phyloP scores from a whole-genome alignment of 2,329 filamentous ascomycete species.

The Penicillium concentricum region DNA sequence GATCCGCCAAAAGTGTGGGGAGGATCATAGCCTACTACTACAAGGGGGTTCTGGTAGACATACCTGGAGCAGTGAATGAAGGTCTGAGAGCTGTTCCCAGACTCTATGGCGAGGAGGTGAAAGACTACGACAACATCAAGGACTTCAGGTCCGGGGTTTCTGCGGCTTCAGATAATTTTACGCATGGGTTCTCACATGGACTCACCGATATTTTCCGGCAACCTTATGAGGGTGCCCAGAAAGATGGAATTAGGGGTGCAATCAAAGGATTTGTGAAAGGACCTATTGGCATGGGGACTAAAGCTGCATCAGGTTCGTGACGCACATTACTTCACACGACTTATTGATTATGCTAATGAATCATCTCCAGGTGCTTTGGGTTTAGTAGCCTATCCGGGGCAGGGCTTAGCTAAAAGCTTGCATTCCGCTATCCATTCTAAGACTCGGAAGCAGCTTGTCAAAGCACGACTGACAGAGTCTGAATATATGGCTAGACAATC shows the following conservation, averaged over 20 bases:
- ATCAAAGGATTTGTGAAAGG: conserved; percentile 39
- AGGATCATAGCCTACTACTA: conserved; percentile 27
- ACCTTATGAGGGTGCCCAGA: conserved; percentile 30
- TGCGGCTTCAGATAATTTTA: conserved; percentile 35
- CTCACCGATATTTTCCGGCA: conserved; percentile 33
- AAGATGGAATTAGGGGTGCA: conserved; percentile 34
- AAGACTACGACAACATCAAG: conserved; percentile 32
- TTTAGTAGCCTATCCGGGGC: conserved; percentile 33
- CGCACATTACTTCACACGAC: background rate
- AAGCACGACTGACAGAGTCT: conserved; percentile 24
- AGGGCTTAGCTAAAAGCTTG: conserved; percentile 36
- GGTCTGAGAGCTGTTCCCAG: conserved; percentile 36
- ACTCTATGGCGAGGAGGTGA: conserved; percentile 39
- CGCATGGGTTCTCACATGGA: conserved; percentile 33
- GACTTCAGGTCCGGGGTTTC: conserved; percentile 35
- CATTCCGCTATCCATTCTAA: conserved; percentile 25
- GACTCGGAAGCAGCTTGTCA: conserved; percentile 25
- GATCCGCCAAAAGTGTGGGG: conserved; percentile 25
- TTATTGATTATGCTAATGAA: background rate
- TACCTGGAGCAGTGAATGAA: conserved; percentile 39
- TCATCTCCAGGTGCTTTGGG: conserved; percentile 24
- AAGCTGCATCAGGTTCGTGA: conserved; percentile 7
- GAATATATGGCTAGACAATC: conserved; percentile 9
- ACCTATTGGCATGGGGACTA: conserved; percentile 7
- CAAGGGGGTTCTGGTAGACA: conserved; percentile 38